A percentile compares a stretch with the other conserved stretches of the same genome.
Conservation (phyloP, 1,284 basidiomycete genomes). For the Cystobasidiaceae sp. region DNA sequence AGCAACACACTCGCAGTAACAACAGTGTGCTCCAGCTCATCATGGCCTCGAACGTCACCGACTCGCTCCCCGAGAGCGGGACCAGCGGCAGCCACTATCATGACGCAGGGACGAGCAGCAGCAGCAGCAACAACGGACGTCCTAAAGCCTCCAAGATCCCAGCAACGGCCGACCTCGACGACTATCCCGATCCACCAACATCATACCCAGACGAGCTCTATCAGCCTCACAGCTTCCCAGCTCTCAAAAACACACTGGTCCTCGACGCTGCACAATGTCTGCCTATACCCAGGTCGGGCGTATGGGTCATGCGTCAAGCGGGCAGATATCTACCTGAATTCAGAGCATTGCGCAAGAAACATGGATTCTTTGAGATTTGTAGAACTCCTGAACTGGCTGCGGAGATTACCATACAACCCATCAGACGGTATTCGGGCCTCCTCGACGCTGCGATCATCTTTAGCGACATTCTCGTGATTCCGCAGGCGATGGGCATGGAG, state of each 20-base stretch:
- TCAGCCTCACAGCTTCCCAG: slow-evolving; percentile 18
- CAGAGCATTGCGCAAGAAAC: slow-evolving; percentile 68
- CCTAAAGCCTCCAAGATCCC: no score
- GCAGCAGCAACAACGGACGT: not conserved
- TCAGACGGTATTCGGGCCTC: slow-evolving; percentile 72
- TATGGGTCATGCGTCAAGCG: slow-evolving; percentile 95
- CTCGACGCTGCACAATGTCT: slow-evolving; percentile 12
- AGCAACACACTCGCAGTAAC: no score
- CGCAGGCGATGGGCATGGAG: slow-evolving; percentile 90
- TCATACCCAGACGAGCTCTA: slow-evolving; percentile 23
- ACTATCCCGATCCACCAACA: slow-evolving; percentile 13
- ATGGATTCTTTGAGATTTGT: slow-evolving; percentile 92
- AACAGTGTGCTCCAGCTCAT: no score
- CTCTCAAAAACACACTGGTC: slow-evolving; percentile 20
- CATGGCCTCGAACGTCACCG: no score
- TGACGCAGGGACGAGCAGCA: not conserved
- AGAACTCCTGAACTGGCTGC: slow-evolving; percentile 76
- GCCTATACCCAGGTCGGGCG: slow-evolving; percentile 63
- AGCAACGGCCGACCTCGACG: slow-evolving; percentile 2
- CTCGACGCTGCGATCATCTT: slow-evolving; percentile 95
- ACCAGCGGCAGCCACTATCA: not conserved
- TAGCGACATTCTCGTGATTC: slow-evolving; percentile 87
- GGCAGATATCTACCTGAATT: slow-evolving; percentile 47
- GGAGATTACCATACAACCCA: slow-evolving; percentile 84
- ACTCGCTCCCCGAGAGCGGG: not conserved